Percentiles rank a stretch among this genome's conserved stretches.
Conservation (phyloP, 805 yeast genomes). For the Lipomyces anomalus region DNA sequence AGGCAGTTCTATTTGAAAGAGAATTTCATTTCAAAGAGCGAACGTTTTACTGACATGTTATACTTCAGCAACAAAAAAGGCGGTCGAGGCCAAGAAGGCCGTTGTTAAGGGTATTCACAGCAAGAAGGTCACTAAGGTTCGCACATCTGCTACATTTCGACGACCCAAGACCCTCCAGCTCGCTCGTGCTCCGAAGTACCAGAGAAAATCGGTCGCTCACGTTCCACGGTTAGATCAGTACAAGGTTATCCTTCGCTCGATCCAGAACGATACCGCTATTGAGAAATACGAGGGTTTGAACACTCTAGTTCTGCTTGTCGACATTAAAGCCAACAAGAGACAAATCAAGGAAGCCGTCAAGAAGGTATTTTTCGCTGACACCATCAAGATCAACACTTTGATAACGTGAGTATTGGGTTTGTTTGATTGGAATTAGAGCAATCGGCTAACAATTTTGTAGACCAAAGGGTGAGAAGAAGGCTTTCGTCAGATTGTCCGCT, state of each 20-base stretch:
- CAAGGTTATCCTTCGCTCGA: slow-evolving; percentile 90
- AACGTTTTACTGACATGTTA: neutral
- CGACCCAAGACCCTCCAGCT: slow-evolving; percentile 94
- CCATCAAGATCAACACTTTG: slow-evolving; percentile 89
- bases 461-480: slow-evolving; percentile 99
- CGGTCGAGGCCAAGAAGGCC: slow-evolving; percentile 97
- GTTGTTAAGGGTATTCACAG: slow-evolving; percentile 95
- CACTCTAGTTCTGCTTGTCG: slow-evolving; percentile 98
- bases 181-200: slow-evolving; percentile 92
- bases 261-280: slow-evolving; percentile 98
- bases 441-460: slow-evolving; percentile 37
- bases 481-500: slow-evolving; percentile 97
- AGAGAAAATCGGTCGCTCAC: slow-evolving; percentile 94
- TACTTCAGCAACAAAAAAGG: slow-evolving; percentile 48
- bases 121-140: slow-evolving; percentile 83
- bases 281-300: slow-evolving; percentile 99
- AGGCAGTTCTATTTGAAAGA: no score
- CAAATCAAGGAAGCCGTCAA: slow-evolving; percentile 98
- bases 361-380: slow-evolving; percentile 96
- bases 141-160: slow-evolving; percentile 93
- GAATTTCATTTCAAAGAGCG: no score
- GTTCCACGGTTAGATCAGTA: slow-evolving; percentile 93
- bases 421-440: neutral
- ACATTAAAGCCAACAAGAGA: slow-evolving; percentile 93
- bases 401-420: slow-evolving; percentile 35